phyloP scores from a whole-genome alignment of 805 yeast genomes.

The Myxozyma neglecta region DNA sequence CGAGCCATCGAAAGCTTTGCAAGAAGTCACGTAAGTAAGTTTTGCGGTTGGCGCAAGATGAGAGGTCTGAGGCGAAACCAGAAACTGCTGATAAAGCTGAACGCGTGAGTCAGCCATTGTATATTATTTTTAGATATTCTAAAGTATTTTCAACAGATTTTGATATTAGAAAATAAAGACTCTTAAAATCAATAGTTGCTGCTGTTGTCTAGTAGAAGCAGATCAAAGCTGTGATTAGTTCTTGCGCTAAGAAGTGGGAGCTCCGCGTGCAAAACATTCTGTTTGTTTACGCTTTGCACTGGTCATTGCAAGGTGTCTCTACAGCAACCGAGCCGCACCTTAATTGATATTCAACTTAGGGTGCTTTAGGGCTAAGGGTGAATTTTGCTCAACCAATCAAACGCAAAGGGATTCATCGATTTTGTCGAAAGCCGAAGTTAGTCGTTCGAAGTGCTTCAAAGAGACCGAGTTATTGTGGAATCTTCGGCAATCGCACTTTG shows the following conservation, averaged over 20 bases:
- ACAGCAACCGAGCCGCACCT: conserved; percentile 2
- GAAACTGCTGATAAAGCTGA: conserved; percentile 18
- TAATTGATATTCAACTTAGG: background rate
- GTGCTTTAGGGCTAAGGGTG: background rate
- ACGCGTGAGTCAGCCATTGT: conserved; percentile 2
- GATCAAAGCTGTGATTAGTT: too few species aligned
- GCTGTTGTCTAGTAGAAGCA: too few species aligned
- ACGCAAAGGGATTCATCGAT: background rate
- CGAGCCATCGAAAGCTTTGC: conserved; percentile 24
- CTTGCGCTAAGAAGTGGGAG: too few species aligned
- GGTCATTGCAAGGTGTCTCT: background rate
- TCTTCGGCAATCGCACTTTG: too few species aligned
- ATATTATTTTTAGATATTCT: background rate
- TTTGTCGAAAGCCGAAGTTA: background rate
- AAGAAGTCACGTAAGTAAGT: conserved; percentile 32
- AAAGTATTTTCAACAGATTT: background rate
- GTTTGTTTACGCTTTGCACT: too few species aligned
- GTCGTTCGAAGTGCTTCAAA: too few species aligned
- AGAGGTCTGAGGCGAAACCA: conserved; percentile 10
- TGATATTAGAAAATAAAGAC: background rate
- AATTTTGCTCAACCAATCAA: background rate
- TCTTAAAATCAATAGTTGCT: too few species aligned
- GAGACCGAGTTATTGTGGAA: too few species aligned
- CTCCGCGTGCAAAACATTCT: too few species aligned
- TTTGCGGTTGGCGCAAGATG: conserved; percentile 11